Percentiles rank a stretch among this genome's conserved stretches.
Conservation (phyloP, 2,329 filamentous ascomycete species). For the Paraphaeosphaeria sporulosa region DNA sequence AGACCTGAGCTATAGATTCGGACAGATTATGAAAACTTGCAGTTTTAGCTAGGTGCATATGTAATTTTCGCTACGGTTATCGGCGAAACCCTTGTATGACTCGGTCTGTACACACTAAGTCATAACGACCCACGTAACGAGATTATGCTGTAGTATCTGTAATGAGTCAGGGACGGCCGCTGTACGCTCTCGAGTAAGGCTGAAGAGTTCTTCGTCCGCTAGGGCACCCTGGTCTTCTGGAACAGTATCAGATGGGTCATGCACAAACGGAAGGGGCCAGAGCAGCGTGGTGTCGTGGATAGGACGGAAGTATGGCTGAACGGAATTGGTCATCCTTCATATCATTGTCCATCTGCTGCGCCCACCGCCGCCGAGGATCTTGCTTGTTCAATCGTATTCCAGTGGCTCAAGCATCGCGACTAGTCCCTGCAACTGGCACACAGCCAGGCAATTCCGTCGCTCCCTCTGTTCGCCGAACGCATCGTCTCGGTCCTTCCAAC, state of each 20-base stretch:
- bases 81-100: not conserved
- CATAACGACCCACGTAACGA: not conserved
- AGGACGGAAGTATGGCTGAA: not conserved
- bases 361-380: not conserved
- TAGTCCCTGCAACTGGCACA: not conserved
- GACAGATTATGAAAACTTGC: not conserved
- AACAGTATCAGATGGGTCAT: slow-evolving; percentile 1
- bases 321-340: not conserved
- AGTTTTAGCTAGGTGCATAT: not conserved
- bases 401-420: not conserved
- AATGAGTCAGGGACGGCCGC: not conserved
- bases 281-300: not conserved
- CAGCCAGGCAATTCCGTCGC: not conserved
- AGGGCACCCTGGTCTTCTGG: not conserved
- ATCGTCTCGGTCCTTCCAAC: not conserved
- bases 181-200: not conserved
- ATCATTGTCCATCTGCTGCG: not conserved
- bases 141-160: not conserved
- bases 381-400: not conserved
- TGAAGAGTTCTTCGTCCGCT: not conserved
- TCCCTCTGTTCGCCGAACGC: not conserved
- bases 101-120: not conserved
- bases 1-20: not conserved
- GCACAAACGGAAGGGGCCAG: not conserved
- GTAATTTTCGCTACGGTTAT: not conserved